Percentiles rank a stretch among this genome's conserved stretches.
Conservation (phyloP, 2,329 filamentous ascomycete genomes). For the Xylogone sp. region DNA sequence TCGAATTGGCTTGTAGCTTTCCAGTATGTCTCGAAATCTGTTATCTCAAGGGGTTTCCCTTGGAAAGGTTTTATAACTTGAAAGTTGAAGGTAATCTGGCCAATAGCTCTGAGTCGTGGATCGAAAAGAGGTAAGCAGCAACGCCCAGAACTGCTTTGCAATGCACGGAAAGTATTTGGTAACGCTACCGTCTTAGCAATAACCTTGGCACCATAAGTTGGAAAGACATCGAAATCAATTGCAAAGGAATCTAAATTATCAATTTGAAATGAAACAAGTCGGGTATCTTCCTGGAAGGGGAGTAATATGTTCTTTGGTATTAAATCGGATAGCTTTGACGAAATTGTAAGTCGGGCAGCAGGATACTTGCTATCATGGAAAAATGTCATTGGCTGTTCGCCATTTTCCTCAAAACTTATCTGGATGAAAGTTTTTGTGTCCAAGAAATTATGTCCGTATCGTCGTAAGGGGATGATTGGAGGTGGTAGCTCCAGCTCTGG, state of each 20-base stretch:
- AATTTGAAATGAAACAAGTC: slow-evolving; percentile 91
- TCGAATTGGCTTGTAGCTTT: slow-evolving; percentile 95
- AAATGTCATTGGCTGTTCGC: slow-evolving; percentile 78
- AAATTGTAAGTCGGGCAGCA: slow-evolving; percentile 90
- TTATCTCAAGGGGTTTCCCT: slow-evolving; percentile 90
- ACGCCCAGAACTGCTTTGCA: slow-evolving; percentile 69
- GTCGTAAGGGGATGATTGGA: slow-evolving; percentile 88
- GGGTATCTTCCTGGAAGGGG: slow-evolving; percentile 93
- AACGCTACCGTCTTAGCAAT: slow-evolving; percentile 94
- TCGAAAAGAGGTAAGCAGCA: slow-evolving; percentile 92
- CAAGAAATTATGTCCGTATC: slow-evolving; percentile 97
- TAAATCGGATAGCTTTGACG: slow-evolving; percentile 90
- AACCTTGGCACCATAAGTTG: slow-evolving; percentile 94
- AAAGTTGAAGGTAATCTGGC: slow-evolving; percentile 88
- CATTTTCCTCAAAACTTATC: slow-evolving; percentile 77
- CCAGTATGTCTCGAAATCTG: slow-evolving; percentile 98
- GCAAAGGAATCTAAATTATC: slow-evolving; percentile 90
- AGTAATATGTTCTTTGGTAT: slow-evolving; percentile 95
- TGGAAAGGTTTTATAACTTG: slow-evolving; percentile 96
- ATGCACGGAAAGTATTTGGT: slow-evolving; percentile 77
- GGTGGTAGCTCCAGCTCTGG: slow-evolving; percentile 88
- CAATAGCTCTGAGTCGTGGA: slow-evolving; percentile 84
- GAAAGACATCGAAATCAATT: slow-evolving; percentile 96
- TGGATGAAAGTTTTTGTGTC: slow-evolving; percentile 97
- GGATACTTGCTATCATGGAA: slow-evolving; percentile 97